These are phyloP conservation scores for Saturnispora halmiae DNA, from an alignment of 805 yeast genomes.

Conservation along the genomic window DNA sequence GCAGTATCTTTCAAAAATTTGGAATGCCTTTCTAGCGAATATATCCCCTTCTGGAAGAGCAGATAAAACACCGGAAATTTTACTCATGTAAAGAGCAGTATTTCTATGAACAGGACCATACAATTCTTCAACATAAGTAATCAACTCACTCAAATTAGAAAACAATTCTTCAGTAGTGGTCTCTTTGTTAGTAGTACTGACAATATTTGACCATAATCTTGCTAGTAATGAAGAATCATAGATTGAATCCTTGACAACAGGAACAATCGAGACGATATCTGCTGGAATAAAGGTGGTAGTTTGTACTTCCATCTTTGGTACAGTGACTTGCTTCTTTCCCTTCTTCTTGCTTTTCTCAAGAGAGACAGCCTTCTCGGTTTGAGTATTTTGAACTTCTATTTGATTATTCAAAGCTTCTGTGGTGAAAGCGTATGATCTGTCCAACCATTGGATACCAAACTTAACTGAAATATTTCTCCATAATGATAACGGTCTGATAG, in stretches of 20 bases:
- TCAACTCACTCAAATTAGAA: conserved; percentile 27
- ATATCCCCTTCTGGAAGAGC: conserved; percentile 8
- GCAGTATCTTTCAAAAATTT: conserved; percentile 65
- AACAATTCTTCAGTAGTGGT: conserved; percentile 34
- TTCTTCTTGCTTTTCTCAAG: conserved; percentile 24
- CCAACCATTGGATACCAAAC: conserved; percentile 81
- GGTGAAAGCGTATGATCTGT: conserved; percentile 41
- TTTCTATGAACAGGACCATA: conserved; percentile 75
- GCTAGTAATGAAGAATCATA: conserved; percentile 61
- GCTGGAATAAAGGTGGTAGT: conserved; percentile 42
- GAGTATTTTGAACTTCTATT: conserved; percentile 17
- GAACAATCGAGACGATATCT: conserved; percentile 63
- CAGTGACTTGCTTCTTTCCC: conserved; percentile 18
- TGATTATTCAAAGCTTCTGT: conserved; percentile 31
- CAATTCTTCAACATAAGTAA: conserved; percentile 69
- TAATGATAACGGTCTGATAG: conserved; percentile 32
- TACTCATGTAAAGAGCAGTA: conserved; percentile 60
- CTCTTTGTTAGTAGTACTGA: conserved; percentile 26
- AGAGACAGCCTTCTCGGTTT: conserved; percentile 22
- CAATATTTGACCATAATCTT: conserved; percentile 53
- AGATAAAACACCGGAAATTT: conserved; percentile 36
- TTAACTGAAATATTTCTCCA: conserved; percentile 66
- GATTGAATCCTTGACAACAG: conserved; percentile 64
- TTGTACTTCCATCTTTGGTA: conserved; percentile 5
- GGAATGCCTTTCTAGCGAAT: conserved; percentile 57